These are phyloP conservation scores for Fusarium heterosporum DNA, from an alignment of 2,329 filamentous ascomycete species.

Conservation along the genomic window DNA sequence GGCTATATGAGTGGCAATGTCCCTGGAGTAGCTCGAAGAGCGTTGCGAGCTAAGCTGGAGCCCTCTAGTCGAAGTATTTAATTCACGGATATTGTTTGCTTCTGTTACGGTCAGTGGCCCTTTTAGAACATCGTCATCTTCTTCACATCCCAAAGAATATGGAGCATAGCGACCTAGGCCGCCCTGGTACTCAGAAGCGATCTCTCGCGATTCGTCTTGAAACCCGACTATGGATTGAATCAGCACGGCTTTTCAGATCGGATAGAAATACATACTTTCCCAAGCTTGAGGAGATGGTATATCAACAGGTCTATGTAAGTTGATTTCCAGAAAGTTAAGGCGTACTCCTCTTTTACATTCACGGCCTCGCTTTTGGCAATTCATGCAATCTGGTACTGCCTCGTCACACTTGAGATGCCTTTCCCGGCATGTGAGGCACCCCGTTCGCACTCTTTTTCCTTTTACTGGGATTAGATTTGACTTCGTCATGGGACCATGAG, in stretches of 20 bases:
- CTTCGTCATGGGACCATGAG: conserved; percentile 13
- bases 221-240: conserved; percentile 70
- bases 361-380: conserved; percentile 89
- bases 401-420: conserved; percentile 94
- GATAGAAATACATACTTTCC: conserved; percentile 39
- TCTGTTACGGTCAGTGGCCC: neutral
- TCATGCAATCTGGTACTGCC: conserved; percentile 71
- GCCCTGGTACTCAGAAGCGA: conserved; percentile 90
- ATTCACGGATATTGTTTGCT: neutral
- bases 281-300: conserved; percentile 43
- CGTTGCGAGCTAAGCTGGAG: conserved; percentile 4
- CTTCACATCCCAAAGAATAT: conserved; percentile 15
- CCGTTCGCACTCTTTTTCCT: conserved; percentile 86
- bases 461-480: conserved; percentile 39
- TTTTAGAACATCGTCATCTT: neutral
- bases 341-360: conserved; percentile 87
- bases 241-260: conserved; percentile 10
- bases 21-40: conserved; percentile 2
- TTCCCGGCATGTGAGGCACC: conserved; percentile 90
- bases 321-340: conserved; percentile 91
- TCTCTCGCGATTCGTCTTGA: conserved; percentile 87
- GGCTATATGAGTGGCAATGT: conserved; percentile 1
- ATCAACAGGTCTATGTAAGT: conserved; percentile 75
- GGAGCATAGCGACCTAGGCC: conserved; percentile 78
- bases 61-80: neutral